A percentile compares a stretch with the other conserved stretches of the same genome.
Conservation (phyloP, 2,329 filamentous ascomycete genomes). For the Aspergillus piperis region DNA sequence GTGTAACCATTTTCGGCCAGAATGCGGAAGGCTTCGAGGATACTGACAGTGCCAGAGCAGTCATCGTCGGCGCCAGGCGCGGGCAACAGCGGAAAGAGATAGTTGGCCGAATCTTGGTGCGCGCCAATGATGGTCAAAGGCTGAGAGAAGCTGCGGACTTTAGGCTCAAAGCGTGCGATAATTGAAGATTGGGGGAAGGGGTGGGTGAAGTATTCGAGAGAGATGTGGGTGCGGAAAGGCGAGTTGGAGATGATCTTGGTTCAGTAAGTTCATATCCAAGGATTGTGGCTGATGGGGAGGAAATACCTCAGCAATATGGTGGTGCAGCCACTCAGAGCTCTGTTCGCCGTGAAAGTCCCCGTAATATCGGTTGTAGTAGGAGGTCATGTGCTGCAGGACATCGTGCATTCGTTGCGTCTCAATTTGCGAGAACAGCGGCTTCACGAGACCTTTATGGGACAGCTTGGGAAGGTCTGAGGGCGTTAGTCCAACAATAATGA, state of each 20-base stretch:
- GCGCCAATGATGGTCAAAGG: constrained; percentile 6
- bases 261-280: neutral
- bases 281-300: neutral
- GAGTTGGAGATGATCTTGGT: constrained; percentile 1
- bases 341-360: constrained; percentile 2
- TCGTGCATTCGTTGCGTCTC: constrained; percentile 1
- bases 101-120: constrained; percentile 6
- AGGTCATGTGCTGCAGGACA: constrained; percentile 3
- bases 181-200: constrained; percentile 4
- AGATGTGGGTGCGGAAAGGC: constrained; percentile 6
- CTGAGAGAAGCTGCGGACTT: constrained; percentile 2
- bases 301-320: neutral
- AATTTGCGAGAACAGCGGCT: neutral
- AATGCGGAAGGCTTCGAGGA: constrained; percentile 5
- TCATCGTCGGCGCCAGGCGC: constrained; percentile 6
- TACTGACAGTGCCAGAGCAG: constrained; percentile 6
- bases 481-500: neutral
- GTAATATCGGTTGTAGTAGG: constrained; percentile 9
- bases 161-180: constrained; percentile 7
- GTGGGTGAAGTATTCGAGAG: constrained; percentile 8
- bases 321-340: constrained; percentile 4
- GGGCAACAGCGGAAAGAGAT: constrained; percentile 3
- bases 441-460: neutral
- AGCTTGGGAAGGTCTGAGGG: neutral
- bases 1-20: neutral